Evolutionary conservation across 148 eudicot genomes (phyloP), one percentile per base, ranked within the genome.

Genomic region (Polygonum aviculare): DNA sequence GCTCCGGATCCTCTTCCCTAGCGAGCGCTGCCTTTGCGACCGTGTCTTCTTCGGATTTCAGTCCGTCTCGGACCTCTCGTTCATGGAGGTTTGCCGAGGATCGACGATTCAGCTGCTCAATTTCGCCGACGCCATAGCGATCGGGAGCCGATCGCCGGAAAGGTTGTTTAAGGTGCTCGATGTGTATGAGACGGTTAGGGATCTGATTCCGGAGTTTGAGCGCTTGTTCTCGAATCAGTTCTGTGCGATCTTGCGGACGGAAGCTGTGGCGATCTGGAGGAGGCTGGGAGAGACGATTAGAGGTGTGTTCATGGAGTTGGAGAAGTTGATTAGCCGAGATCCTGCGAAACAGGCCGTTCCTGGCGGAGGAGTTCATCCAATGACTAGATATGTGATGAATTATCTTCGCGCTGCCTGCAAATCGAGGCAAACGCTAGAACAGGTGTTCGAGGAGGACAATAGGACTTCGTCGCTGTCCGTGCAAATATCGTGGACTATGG

Each of bases 31-130:
- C 2, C 79, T 96, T 5, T 96, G 98, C 77, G 98, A 96, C 59
- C 93, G 98, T 1, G 88, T 96, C 36, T 96, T 91, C 83, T 80
- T 51, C 21, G 91, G 95, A 0, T 81, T 84, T 52, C 51, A 85
- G n/a, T 48, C 89, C 2, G 87, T 89, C 0, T 82, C 95, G 0
- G 99, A 96, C 74, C 86, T 93, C 22, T 87, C 99, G 1, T 96
- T 90, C 78, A 93, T 96, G 99, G 97, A 91, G 86, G 99, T 91
- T 9, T 93, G 93, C 75, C 85, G 99, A 54, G 98, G 91, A 0
- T 78, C 93, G 15, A 78, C 88, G 3, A 84, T 86, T 69, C 98
- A 95, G 88, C 87, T 95, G 3, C 62, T 95, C 79, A 88, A 84
- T 71, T 95, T 93, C 59, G 97, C 97, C 0, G 96, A 92, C 16